A percentile compares a stretch with the other conserved stretches of the same genome.
These are phyloP conservation scores for Pseudocercospora cruenta DNA, from an alignment of 2,329 filamentous ascomycete genomes.

Conservation along the genomic window DNA sequence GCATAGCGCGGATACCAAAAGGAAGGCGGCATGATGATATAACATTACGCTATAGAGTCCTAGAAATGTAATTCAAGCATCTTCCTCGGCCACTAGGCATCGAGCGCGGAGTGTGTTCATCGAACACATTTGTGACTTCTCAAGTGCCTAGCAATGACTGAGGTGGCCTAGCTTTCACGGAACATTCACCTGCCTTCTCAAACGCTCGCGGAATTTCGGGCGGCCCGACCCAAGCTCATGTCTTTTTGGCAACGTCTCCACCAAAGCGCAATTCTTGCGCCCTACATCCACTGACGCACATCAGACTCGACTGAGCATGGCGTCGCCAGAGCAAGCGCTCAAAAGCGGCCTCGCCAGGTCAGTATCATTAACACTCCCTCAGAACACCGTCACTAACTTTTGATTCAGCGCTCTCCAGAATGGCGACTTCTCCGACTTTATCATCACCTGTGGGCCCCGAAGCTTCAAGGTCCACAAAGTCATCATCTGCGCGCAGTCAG, in stretches of 20 bases:
- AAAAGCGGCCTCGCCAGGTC: slow-evolving; percentile 5
- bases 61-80: background rate
- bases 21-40: slow-evolving; percentile 2
- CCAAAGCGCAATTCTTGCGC: background rate
- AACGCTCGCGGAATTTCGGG: background rate
- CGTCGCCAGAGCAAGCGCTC: background rate
- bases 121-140: too few relatives aligned
- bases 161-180: background rate
- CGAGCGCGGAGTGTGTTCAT: too few relatives aligned
- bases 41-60: slow-evolving; percentile 3
- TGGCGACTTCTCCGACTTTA: slow-evolving; percentile 25
- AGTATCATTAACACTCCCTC: background rate
- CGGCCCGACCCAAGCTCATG: background rate
- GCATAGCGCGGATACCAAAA: slow-evolving; percentile 10
- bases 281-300: background rate
- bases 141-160: background rate
- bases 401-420: background rate
- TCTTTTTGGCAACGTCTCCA: background rate
- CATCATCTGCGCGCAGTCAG: slow-evolving; percentile 29
- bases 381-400: background rate
- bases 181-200: background rate
- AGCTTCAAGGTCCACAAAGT: slow-evolving; percentile 28
- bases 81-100: background rate
- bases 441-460: slow-evolving; percentile 25
- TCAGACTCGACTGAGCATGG: background rate